Conservation (phyloP, 2,329 filamentous ascomycete genomes). For the Alternaria hordeiaustralica region DNA sequence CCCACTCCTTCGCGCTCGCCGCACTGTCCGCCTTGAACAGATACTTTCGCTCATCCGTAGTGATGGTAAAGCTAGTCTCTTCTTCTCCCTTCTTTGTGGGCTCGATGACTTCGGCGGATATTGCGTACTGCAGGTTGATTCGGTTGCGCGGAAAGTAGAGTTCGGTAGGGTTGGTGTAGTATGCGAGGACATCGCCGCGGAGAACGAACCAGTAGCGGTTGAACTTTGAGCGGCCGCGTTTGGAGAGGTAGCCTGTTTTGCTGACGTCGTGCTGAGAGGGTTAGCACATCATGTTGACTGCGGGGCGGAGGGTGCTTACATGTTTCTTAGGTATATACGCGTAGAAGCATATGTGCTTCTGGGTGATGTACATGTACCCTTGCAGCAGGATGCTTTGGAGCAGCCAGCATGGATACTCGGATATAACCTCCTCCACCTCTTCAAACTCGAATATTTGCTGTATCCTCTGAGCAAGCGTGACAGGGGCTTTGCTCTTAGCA, state of each 20-base stretch:
- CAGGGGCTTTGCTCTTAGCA: conserved; percentile 48
- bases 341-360: conserved; percentile 94
- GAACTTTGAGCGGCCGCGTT: conserved; percentile 89
- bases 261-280: conserved; percentile 57
- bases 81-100: conserved; percentile 73
- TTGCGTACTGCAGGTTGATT: conserved; percentile 89
- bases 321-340: conserved; percentile 95
- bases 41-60: conserved; percentile 82
- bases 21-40: conserved; percentile 88
- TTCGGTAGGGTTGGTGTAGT: conserved; percentile 82
- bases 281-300: conserved; percentile 22
- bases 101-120: conserved; percentile 80
- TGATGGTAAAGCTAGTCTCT: conserved; percentile 76
- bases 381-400: conserved; percentile 90
- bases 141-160: conserved; percentile 91
- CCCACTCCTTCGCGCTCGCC: conserved; percentile 93
- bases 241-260: conserved; percentile 88
- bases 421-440: conserved; percentile 80
- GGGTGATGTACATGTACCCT: conserved; percentile 94
- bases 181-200: conserved; percentile 89
- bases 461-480: conserved; percentile 71
- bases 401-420: conserved; percentile 93
- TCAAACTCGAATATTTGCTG: conserved; percentile 75
- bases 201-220: conserved; percentile 92
- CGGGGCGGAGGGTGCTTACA: conserved; percentile 57